Evolutionary conservation across 2,329 filamentous ascomycete genomes (phyloP), one percentile per base, ranked within the genome.

Genomic region (Colletotrichum noveboracense): DNA sequence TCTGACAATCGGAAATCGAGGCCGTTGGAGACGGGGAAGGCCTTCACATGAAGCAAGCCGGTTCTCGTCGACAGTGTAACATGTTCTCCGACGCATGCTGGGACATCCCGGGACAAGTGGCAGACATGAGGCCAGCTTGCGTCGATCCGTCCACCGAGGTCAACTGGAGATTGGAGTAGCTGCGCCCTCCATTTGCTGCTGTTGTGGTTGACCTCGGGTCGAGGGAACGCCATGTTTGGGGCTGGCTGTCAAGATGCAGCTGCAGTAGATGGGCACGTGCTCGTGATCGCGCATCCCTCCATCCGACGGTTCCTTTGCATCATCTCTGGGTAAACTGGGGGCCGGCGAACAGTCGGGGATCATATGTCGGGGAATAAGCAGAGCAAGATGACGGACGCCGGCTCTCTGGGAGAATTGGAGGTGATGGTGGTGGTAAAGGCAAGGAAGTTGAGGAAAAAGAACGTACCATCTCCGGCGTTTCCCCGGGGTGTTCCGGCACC

Each of bases 391-490:
- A 21, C 10, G 10, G 43, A 52, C 43, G n/a, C 43, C 43, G n/a
- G 48, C 24, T 48, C n/a, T 10, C 10, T 52, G 9, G 34, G 6
- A 28, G 36, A 52, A 16, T n/a, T 21, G 16, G 26, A 21, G 38
- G 62, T 62, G 58, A 21, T 12, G 28, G 14, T 14, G 58, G 30
- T 26, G 24, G 30, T 21, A n/a, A 16, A 30, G 30, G 58, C 28
- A n/a, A 24, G 58, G 43, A 52, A 52, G 43, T 52, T 21, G 62
- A 52, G 24, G 26, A n/a, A 30, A 28, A 24, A 34, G 34, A 73
- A 75, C 64, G 73, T 75, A 73, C 58, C 56, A 21, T 68, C 64
- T 75, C 70, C 73, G 73, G 73, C 48, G 64, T 73, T 65, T 75
- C 70, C 70, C 73, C 70, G 73, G 52, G n/a, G 73, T 65, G 18